Base-by-base conservation (phyloP, 306 rosid genomes). In the Vigna angularis region DNA sequence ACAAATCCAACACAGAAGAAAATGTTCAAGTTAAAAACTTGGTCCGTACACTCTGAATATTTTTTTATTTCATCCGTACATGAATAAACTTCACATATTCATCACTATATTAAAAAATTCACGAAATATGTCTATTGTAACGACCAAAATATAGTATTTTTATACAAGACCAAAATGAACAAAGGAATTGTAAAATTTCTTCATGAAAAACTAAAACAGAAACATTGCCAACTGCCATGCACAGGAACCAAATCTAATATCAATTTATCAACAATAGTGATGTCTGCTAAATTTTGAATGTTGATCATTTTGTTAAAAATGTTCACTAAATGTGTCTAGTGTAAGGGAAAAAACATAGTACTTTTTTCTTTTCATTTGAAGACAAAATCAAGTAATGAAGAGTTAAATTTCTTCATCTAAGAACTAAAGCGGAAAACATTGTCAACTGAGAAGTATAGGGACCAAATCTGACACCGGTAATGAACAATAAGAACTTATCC, bases 1-100 rank as follows among this genome's bases (percentile, higher is more conserved):
- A 48, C 59, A 26, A 15, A 83, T 57, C 51, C 13, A 26, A 79
- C 70, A 7, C 26, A 74, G 24, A 24, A 56, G 13, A 22, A 26
- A 61, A 30, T 3, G 10, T 7, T 58, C 30, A 6, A 28, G 28
- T 26, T 61, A 61, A 61, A 30, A 32, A 26, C 15, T 28, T 5
- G 40, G 44, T 32, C 22, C 44, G 6, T 16, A 1, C 22, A 61
- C 5, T 28, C 7, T 1, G 3, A 20, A 30, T 15, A 30, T 42
- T 30, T 30, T 30, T 28, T 0, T 7, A 28, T 61, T 61, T 28
- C 1, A 13, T 28, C 66, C 18, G 9, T 26, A 13, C 17, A 26
- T 3, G 9, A 61, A 15, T 26, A 61, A 61, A 61, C 44, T 30
- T 61, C 12, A 30, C 22, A 61, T 32, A 30, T 30, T 62, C 6